These are phyloP conservation scores for Penicillium aurantiogriseum DNA, from an alignment of 2,329 filamentous ascomycete species.

Conservation along the genomic window DNA sequence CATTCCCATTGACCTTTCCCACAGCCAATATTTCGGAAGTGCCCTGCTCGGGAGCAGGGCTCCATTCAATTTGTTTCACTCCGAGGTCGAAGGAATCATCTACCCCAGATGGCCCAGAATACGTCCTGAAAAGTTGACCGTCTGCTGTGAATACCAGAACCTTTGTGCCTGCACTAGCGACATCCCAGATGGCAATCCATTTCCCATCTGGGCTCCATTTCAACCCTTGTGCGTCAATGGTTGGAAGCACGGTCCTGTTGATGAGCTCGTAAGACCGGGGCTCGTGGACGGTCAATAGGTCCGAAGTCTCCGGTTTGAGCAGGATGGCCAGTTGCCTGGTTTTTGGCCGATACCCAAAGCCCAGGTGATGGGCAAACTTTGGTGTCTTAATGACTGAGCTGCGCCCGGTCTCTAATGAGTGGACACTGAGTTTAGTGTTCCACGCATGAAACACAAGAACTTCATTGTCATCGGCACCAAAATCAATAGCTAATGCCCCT, in stretches of 20 bases:
- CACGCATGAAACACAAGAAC: slow-evolving; percentile 42
- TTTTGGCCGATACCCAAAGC: slow-evolving; percentile 42
- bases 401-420: slow-evolving; percentile 35
- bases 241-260: slow-evolving; percentile 42
- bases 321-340: slow-evolving; percentile 42
- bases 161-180: slow-evolving; percentile 51
- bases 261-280: slow-evolving; percentile 36
- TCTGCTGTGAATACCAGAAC: slow-evolving; percentile 59
- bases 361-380: slow-evolving; percentile 38
- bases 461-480: slow-evolving; percentile 38
- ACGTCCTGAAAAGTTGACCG: slow-evolving; percentile 57
- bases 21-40: slow-evolving; percentile 47
- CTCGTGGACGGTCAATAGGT: slow-evolving; percentile 42
- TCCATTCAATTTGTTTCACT: slow-evolving; percentile 55
- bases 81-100: slow-evolving; percentile 47
- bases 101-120: slow-evolving; percentile 41
- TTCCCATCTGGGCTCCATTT: slow-evolving; percentile 60
- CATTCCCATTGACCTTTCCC: slow-evolving; percentile 51
- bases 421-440: slow-evolving; percentile 40
- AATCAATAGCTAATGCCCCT: slow-evolving; percentile 38
- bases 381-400: slow-evolving; percentile 42
- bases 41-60: slow-evolving; percentile 34
- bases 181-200: slow-evolving; percentile 60
- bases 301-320: slow-evolving; percentile 39
- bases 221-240: slow-evolving; percentile 57